A percentile compares a stretch with the other conserved stretches of the same genome.
Conservation (phyloP, 2,329 filamentous ascomycete genomes). For the Zopfia rhizophila region DNA sequence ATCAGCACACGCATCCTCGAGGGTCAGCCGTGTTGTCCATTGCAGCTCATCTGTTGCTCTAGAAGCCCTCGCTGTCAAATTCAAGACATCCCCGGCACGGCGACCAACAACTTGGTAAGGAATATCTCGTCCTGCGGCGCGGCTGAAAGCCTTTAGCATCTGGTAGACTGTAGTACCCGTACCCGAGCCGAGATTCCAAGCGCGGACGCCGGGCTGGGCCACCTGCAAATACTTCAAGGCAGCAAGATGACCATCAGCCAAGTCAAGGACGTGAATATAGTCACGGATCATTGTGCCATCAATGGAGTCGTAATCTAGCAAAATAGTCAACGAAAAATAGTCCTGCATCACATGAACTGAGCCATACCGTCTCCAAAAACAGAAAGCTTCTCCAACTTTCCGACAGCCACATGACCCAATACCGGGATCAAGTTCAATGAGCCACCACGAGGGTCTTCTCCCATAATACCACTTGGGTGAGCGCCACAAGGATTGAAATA, state of each 20-base stretch:
- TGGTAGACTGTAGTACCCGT: slow-evolving; percentile 96
- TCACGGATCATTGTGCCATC: slow-evolving; percentile 96
- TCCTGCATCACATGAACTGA: slow-evolving; percentile 11
- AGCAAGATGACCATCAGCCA: slow-evolving; percentile 84
- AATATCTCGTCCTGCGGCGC: slow-evolving; percentile 84
- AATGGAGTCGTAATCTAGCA: slow-evolving; percentile 85
- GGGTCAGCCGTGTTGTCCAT: slow-evolving; percentile 90
- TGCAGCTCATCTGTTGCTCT: slow-evolving; percentile 88
- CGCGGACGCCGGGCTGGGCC: slow-evolving; percentile 86
- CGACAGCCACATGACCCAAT: slow-evolving; percentile 93
- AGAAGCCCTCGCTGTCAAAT: slow-evolving; percentile 90
- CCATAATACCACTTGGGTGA: slow-evolving; percentile 96
- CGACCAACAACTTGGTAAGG: slow-evolving; percentile 87
- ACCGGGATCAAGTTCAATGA: slow-evolving; percentile 96
- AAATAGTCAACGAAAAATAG: slow-evolving; percentile 39
- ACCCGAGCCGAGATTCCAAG: slow-evolving; percentile 96
- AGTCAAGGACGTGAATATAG: slow-evolving; percentile 96
- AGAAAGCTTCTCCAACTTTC: slow-evolving; percentile 90
- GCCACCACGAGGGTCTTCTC: slow-evolving; percentile 94
- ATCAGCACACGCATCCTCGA: slow-evolving; percentile 93
- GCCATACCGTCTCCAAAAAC: slow-evolving; percentile 88
- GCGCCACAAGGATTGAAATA: slow-evolving; percentile 99
- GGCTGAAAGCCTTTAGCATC: slow-evolving; percentile 94
- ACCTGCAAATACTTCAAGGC: slow-evolving; percentile 90
- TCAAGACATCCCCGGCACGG: slow-evolving; percentile 90